Evolutionary conservation across 768 basidiomycete genomes (phyloP), one percentile per base, ranked within the genome.

Genomic region (Chalciporus chontae): DNA sequence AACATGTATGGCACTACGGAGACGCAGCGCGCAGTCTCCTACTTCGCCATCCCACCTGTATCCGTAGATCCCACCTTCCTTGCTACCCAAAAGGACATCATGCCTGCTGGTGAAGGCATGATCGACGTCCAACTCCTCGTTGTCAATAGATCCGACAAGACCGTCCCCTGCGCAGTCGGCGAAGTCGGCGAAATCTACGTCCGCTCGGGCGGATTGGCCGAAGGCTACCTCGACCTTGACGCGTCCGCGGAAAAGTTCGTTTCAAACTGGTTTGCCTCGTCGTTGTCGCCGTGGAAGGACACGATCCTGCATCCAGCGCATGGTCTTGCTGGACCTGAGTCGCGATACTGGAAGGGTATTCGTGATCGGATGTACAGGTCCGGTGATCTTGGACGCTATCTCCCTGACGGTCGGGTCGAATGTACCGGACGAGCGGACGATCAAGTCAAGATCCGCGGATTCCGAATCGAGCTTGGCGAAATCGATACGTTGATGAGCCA

Each of bases 1-100:
- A 99, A 99, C 76, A 99, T 99, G 96, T 99, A 97, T 68, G 96
- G 96, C 14, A 98, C 96, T 7, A 99, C 96, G 18, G 96, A 99
- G 71, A 98, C 96, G 8, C 96, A 99, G 67, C 90, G 96, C 45
- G 96, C 96, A 2, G 96, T 99, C 9, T 97, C 94, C 18, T 98
- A 97, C 72, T 97, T 94, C 65, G 79, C 84, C 18, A 92, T 98
- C 58, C 94, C 95, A 2, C 80, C 89, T 45, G 80, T 95, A 8
- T 73, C 84, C 8, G 77, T 77, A 48, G 94, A 98, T 63, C 78
- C 86, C 0, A 94, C 93, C 1, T 97, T 96, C 79, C 78, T 98
- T 37, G 81, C 85, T 19, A 92, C 84, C 2, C 90, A 94, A 66
- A 99, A 99, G 71, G 96, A 98, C 62, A 86, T 96, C 69, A 95